phyloP scores from a whole-genome alignment of 1,139 yeast species.

The Starmera stellimalicola region DNA sequence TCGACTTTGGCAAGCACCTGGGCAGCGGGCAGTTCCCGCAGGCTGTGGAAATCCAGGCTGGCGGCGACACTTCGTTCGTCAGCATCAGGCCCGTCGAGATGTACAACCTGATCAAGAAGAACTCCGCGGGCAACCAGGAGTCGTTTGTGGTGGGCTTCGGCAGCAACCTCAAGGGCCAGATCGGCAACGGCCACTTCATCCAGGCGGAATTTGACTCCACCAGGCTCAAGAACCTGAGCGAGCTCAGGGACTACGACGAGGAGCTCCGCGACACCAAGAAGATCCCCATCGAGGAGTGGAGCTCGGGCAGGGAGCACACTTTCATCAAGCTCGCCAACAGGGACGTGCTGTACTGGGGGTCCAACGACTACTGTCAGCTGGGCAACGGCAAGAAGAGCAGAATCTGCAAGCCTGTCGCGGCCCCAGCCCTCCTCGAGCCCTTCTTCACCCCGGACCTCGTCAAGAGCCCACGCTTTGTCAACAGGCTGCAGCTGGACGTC shows the following conservation, averaged over 20 bases:
- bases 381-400: slow-evolving; percentile 73
- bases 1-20: slow-evolving; percentile 31
- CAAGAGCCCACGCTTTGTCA: slow-evolving; percentile 26
- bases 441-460: slow-evolving; percentile 17
- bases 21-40: slow-evolving; percentile 30
- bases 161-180: slow-evolving; percentile 78
- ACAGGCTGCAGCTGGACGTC: slow-evolving; percentile 38
- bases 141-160: slow-evolving; percentile 57
- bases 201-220: slow-evolving; percentile 69
- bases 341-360: slow-evolving; percentile 77
- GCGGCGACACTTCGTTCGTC: slow-evolving; percentile 59
- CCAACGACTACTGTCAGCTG: slow-evolving; percentile 70
- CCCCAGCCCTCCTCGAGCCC: slow-evolving; percentile 56
- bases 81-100: slow-evolving; percentile 26
- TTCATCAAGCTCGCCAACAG: slow-evolving; percentile 51
- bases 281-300: slow-evolving; percentile 42
- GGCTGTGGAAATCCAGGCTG: slow-evolving; percentile 50
- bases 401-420: slow-evolving; percentile 41
- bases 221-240: slow-evolving; percentile 41
- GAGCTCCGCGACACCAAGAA: slow-evolving; percentile 14
- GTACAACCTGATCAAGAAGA: slow-evolving; percentile 16
- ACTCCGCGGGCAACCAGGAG: slow-evolving; percentile 18
- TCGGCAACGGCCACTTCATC: slow-evolving; percentile 67
- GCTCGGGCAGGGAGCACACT: slow-evolving; percentile 58
- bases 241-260: slow-evolving; percentile 36